Evolutionary conservation across 805 yeast genomes (phyloP).

Genomic region (Candida piceae): DNA sequence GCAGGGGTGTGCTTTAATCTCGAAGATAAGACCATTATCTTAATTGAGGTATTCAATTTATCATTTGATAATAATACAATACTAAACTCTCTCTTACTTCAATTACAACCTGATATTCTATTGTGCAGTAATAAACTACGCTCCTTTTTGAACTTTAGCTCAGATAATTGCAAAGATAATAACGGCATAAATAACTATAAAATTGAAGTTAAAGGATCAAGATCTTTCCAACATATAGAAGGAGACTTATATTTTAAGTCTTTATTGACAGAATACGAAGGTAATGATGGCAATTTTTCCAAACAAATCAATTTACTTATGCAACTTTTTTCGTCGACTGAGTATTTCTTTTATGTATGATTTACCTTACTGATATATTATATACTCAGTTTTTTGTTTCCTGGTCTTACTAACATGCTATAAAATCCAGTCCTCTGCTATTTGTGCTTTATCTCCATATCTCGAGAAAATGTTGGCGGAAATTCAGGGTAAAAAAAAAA

Average conservation of each 20-base stretch:
- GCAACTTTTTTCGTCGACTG: constrained; percentile 1
- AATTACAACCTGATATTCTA: constrained; percentile 4
- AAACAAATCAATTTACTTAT: constrained; percentile 1
- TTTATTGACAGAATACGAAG: constrained; percentile 2
- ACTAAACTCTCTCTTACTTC: neutral
- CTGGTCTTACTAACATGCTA: neutral
- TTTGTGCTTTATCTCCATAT: constrained; percentile 6
- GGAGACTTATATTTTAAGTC: constrained; percentile 8
- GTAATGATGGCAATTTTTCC: neutral
- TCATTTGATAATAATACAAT: constrained; percentile 1
- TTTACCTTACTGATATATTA: too few species aligned
- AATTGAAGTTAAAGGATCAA: constrained; percentile 9
- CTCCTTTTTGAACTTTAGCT: constrained; percentile 1
- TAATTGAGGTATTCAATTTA: constrained; percentile 6
- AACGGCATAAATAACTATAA: neutral
- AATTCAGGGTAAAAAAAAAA: neutral
- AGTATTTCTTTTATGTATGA: constrained; percentile 7
- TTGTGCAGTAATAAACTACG: constrained; percentile 8
- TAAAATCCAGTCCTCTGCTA: constrained; percentile 5
- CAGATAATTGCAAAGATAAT: neutral
- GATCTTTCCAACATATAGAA: constrained; percentile 9
- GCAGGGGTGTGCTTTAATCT: constrained; percentile 2
- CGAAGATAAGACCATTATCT: neutral
- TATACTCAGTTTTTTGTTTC: too few species aligned
- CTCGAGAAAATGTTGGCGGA: constrained; percentile 5